These are phyloP conservation scores for Porpolomopsis calyptriformis DNA, from an alignment of 768 basidiomycete genomes.

Conservation along the genomic window DNA sequence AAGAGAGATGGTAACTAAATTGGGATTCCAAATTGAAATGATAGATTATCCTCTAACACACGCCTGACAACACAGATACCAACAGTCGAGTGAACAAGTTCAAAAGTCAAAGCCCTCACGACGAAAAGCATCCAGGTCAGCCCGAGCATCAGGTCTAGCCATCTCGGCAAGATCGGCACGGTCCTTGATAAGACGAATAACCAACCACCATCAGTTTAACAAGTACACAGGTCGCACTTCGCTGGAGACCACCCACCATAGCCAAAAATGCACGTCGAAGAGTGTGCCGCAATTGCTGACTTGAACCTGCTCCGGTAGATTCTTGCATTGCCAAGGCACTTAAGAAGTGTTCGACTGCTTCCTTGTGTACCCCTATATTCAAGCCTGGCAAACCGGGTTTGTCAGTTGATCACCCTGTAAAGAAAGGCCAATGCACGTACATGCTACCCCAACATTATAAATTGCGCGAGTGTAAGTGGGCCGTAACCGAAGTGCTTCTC, in stretches of 20 bases:
- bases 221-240: too few species aligned
- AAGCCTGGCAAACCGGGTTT: constrained; percentile 44
- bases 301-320: constrained; percentile 55
- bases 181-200: too few species aligned
- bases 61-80: too few species aligned
- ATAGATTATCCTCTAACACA: too few species aligned
- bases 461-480: constrained; percentile 97
- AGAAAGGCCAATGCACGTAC: constrained; percentile 37
- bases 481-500: constrained; percentile 78
- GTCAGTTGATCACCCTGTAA: background rate
- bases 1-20: too few species aligned
- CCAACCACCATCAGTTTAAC: too few species aligned
- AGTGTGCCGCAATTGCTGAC: constrained; percentile 84
- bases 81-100: too few species aligned
- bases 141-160: too few species aligned
- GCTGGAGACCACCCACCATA: constrained; percentile 78
- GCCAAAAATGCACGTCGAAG: constrained; percentile 68
- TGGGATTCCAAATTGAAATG: too few species aligned
- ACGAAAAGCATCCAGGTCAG: too few species aligned
- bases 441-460: constrained; percentile 96
- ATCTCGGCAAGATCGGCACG: too few species aligned
- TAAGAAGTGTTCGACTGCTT: constrained; percentile 93
- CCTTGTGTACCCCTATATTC: constrained; percentile 90
- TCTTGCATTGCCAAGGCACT: constrained; percentile 77
- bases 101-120: too few species aligned